Percentiles rank a stretch among this genome's conserved stretches.
phyloP scores from a whole-genome alignment of 371 early-diverging fungal species.

The Actinomucor elegans region DNA sequence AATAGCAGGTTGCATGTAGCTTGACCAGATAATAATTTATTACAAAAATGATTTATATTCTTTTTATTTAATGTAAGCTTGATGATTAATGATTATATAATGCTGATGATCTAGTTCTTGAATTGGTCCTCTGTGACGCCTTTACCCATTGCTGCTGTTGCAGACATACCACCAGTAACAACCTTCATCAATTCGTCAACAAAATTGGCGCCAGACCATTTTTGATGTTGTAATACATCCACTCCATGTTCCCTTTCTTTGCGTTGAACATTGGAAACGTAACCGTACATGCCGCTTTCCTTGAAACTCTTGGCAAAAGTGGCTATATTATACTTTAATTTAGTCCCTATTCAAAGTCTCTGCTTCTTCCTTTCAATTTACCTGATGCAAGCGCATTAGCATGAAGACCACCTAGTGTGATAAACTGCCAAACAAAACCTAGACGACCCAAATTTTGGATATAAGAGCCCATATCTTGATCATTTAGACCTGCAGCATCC shows the following conservation, averaged over 20 bases:
- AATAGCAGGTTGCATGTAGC: too few relatives aligned
- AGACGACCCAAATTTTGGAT: constrained; percentile 82
- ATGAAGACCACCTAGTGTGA: constrained; percentile 97
- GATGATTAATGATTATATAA: background rate
- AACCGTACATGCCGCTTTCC: constrained; percentile 92
- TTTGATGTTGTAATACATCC: constrained; percentile 95
- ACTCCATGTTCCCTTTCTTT: constrained; percentile 90
- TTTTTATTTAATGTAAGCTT: too few relatives aligned
- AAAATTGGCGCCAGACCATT: constrained; percentile 98
- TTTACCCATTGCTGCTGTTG: constrained; percentile 97
- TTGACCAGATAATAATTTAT: too few relatives aligned
- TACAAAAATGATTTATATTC: too few relatives aligned
- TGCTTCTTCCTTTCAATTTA: too few relatives aligned
- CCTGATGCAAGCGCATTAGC: constrained; percentile 76
- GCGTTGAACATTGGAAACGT: constrained; percentile 93
- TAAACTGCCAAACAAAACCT: constrained; percentile 98
- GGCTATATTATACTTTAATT: constrained; percentile 65
- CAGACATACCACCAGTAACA: constrained; percentile 91
- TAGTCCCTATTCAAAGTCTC: too few relatives aligned
- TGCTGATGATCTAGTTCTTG: constrained; percentile 19
- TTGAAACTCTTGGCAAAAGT: constrained; percentile 91
- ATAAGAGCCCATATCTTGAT: constrained; percentile 84
- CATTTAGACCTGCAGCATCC: constrained; percentile 91
- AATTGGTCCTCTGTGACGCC: constrained; percentile 89
- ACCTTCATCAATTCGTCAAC: constrained; percentile 91